phyloP scores from a whole-genome alignment of 257 asterid species.

The Mentha longifolia region DNA sequence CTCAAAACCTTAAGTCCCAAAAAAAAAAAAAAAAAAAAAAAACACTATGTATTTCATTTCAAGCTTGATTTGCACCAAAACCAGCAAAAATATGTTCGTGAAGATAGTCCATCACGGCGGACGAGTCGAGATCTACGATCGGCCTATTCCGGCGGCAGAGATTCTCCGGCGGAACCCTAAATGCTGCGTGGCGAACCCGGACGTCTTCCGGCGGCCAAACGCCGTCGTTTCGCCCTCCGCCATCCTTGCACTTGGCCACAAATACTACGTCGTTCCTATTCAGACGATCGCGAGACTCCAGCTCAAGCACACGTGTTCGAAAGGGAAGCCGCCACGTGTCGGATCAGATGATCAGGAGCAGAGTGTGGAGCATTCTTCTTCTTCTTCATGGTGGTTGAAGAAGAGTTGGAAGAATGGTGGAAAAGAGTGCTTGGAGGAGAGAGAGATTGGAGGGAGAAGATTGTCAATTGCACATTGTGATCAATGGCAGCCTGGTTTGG shows the following conservation, averaged over 20 bases:
- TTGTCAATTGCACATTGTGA: slow-evolving; percentile 7
- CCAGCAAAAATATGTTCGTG: slow-evolving; percentile 47
- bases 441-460: background rate
- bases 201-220: slow-evolving; percentile 58
- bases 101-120: slow-evolving; percentile 70
- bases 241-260: slow-evolving; percentile 57
- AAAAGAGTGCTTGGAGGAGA: background rate
- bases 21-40: background rate
- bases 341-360: background rate
- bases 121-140: slow-evolving; percentile 62
- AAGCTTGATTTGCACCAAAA: slow-evolving; percentile 50
- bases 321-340: background rate
- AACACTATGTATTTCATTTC: slow-evolving; percentile 36
- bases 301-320: slow-evolving; percentile 32
- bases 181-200: slow-evolving; percentile 56
- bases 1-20: background rate
- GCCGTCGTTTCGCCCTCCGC: slow-evolving; percentile 55
- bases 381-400: slow-evolving; percentile 25
- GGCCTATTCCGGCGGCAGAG: slow-evolving; percentile 54
- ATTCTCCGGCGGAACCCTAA: slow-evolving; percentile 52
- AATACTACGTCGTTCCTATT: slow-evolving; percentile 62
- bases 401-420: background rate
- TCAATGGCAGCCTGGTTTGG: slow-evolving; percentile 38
- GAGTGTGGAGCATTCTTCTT: background rate
- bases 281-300: slow-evolving; percentile 54